phyloP scores from a whole-genome alignment of 768 basidiomycete species.

The Termitomyces eurrhizus region DNA sequence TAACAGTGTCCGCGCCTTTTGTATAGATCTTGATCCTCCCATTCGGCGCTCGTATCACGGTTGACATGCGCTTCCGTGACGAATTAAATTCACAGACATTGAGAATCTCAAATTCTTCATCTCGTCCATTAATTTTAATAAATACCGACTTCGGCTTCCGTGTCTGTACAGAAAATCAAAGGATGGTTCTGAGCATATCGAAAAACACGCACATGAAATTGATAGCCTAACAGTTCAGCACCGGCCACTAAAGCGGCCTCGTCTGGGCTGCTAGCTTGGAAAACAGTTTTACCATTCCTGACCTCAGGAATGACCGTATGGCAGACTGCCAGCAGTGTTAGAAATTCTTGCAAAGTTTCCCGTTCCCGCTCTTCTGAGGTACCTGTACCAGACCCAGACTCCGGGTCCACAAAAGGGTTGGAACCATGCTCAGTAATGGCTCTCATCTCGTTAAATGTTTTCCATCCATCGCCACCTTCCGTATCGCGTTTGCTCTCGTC shows the following conservation, averaged over 20 bases:
- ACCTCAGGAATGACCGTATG: constrained; percentile 98
- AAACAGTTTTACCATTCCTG: constrained; percentile 84
- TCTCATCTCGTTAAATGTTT: constrained; percentile 74
- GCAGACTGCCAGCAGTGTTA: constrained; percentile 88
- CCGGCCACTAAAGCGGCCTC: constrained; percentile 95
- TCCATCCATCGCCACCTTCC: constrained; percentile 62
- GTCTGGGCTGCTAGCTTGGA: constrained; percentile 96
- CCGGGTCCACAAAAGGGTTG: constrained; percentile 58
- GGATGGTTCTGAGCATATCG: neutral
- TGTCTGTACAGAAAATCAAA: constrained; percentile 44
- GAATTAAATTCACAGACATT: constrained; percentile 99
- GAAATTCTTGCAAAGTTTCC: constrained; percentile 62
- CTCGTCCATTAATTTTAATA: constrained; percentile 69
- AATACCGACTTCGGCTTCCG: constrained; percentile 97
- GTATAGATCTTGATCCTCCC: constrained; percentile 93
- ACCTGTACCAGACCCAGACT: constrained; percentile 28
- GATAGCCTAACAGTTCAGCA: constrained; percentile 87
- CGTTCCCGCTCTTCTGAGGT: constrained; percentile 35
- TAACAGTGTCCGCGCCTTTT: constrained; percentile 98
- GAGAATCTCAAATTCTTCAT: constrained; percentile 82
- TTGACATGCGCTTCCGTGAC: constrained; percentile 97
- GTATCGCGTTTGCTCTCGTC: constrained; percentile 78
- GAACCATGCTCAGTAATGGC: constrained; percentile 44
- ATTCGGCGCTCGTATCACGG: constrained; percentile 80
- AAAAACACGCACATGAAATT: constrained; percentile 74